Evolutionary conservation across 768 basidiomycete genomes (phyloP).

Genomic region (Gautieria morchelliformis): DNA sequence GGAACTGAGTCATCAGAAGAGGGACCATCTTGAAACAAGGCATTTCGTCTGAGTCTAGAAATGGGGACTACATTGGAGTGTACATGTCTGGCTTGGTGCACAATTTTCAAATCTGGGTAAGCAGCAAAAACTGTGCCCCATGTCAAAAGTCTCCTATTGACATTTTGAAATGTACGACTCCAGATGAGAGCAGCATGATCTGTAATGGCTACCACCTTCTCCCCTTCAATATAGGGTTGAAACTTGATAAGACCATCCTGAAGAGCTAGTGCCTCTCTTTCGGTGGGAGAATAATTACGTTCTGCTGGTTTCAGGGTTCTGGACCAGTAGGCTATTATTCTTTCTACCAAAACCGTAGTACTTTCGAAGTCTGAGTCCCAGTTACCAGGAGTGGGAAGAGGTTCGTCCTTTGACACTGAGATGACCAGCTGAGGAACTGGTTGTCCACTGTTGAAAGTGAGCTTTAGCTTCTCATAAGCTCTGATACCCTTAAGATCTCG

Average conservation of each 20-base stretch:
- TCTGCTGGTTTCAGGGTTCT: conserved; percentile 12
- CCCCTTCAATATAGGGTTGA: conserved; percentile 13
- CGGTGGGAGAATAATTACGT: conserved; percentile 12
- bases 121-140: conserved; percentile 9
- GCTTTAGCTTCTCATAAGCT: conserved; percentile 11
- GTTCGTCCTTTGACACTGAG: conserved; percentile 10
- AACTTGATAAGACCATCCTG: conserved; percentile 14
- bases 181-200: conserved; percentile 11
- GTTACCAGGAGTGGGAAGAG: conserved; percentile 20
- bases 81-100: conserved; percentile 9
- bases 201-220: conserved; percentile 10
- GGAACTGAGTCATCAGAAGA: neutral
- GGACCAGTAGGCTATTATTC: conserved; percentile 12
- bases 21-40: neutral
- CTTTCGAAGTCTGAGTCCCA: conserved; percentile 15
- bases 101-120: conserved; percentile 8
- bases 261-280: conserved; percentile 10
- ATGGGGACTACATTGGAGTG: conserved; percentile 13
- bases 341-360: conserved; percentile 10
- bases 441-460: neutral
- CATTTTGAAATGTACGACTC: conserved; percentile 11
- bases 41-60: neutral
- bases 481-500: conserved; percentile 20
- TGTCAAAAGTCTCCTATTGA: conserved; percentile 9
- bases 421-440: conserved; percentile 8